Base-by-base conservation (phyloP, 768 basidiomycete species). In the Heimioporus sp. region DNA sequence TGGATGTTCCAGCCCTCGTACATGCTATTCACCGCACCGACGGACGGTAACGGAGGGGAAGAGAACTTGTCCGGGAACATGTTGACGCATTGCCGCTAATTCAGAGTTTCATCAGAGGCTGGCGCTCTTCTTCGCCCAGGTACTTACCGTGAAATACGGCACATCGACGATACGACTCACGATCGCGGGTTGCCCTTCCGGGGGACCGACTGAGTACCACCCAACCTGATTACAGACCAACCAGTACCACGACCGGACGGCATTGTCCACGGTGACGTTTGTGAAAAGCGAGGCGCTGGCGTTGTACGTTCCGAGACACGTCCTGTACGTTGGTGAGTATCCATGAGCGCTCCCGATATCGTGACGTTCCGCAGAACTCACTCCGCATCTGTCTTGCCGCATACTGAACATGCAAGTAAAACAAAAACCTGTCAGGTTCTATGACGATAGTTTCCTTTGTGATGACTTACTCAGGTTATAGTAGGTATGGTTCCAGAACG, bases 191-290 rank as follows among this genome's bases (percentile, higher is more conserved):
- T 69, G 62, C 21, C 57, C 64, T 7, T 31, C 12, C 2, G 77
- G 77, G 4, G 76, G 74, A 31, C 75, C 69, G 6, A 65, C 70
- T 53, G 68, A 69, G 55, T 62, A 72, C 51, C 54, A 86, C 31
- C 87, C 87, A 2, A 89, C 76, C 69, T 89, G 78, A 58, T 85
- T 87, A 61, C 87, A 89, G 5, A 83, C 79, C 60, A 86, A 80
- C 87, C 87, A 89, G 51, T 72, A 67, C 86, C 87, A 90, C 4
- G 87, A 86, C 20, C 87, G 78, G 5, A 53, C 56, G 0, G 72
- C 51, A 53, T 89, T 82, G 63, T 87, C 70, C 35, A 89, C 66
- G 5, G 72, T 65, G 3, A 73, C 82, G 54, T 84, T 69, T 12
- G 82, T 84, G 70, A 74, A 90, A 64, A 59, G 79, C 1, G 65